A percentile compares a stretch with the other conserved stretches of the same genome.
Evolutionary conservation across 306 rosid species (phyloP).

Genomic region (Medicago lupulina): DNA sequence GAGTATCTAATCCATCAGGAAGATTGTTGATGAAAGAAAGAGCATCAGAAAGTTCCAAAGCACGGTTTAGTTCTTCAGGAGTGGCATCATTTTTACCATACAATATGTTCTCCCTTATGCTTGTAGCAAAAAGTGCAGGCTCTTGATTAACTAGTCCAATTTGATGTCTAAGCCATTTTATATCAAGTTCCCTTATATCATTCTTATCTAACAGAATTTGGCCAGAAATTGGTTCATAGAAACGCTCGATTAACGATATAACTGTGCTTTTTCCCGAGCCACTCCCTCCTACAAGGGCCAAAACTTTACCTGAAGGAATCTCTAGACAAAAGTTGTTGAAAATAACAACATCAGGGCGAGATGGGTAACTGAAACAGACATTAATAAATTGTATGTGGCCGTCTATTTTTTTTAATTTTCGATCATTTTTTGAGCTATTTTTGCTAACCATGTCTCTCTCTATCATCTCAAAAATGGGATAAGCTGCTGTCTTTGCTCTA

Average conservation of each 20-base stretch:
- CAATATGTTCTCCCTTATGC: conserved; percentile 79
- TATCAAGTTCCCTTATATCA: conserved; percentile 64
- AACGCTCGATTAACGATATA: conserved; percentile 81
- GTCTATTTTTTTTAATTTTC: conserved; percentile 59
- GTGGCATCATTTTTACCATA: conserved; percentile 88
- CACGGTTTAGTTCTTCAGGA: conserved; percentile 64
- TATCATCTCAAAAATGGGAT: conserved; percentile 92
- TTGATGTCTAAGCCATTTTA: conserved; percentile 85
- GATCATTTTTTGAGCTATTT: conserved; percentile 53
- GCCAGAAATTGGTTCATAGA: conserved; percentile 89
- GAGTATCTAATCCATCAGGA: conserved; percentile 88
- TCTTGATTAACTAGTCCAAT: conserved; percentile 90
- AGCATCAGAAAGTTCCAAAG: conserved; percentile 80
- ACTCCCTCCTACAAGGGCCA: conserved; percentile 94
- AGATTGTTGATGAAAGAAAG: conserved; percentile 78
- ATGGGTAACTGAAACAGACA: conserved; percentile 80
- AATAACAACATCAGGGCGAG: conserved; percentile 69
- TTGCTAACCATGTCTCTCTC: conserved; percentile 65
- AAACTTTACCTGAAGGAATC: conserved; percentile 77
- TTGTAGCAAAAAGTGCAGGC: conserved; percentile 91
- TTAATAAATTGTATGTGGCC: conserved; percentile 74
- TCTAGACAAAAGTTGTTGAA: conserved; percentile 72
- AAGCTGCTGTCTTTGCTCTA: conserved; percentile 84
- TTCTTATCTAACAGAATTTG: conserved; percentile 65
- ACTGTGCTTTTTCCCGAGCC: conserved; percentile 93